Conservation (phyloP, 2,329 filamentous ascomycete species). For the Aspergillus brasiliensis region DNA sequence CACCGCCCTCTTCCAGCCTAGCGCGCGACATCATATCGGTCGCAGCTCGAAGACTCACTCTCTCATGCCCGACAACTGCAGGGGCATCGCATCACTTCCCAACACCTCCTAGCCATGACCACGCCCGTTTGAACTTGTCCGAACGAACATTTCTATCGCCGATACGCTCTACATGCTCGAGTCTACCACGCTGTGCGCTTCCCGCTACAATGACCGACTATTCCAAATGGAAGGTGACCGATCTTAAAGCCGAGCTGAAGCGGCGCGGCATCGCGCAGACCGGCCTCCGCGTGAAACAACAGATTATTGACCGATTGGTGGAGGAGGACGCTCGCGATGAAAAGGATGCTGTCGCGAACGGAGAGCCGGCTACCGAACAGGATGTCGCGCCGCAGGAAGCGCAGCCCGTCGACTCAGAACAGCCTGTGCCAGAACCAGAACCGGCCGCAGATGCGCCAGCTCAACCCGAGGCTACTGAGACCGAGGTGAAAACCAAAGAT, state of each 20-base stretch:
- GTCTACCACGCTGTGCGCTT: slow-evolving; percentile 7
- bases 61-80: slow-evolving; percentile 14
- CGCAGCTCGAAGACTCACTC: neutral
- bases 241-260: slow-evolving; percentile 75
- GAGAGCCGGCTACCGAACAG: slow-evolving; percentile 21
- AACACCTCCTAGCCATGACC: slow-evolving; percentile 16
- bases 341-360: slow-evolving; percentile 30
- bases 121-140: slow-evolving; percentile 4
- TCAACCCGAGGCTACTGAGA: slow-evolving; percentile 18
- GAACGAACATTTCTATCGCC: neutral
- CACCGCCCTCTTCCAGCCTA: slow-evolving; percentile 11
- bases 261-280: slow-evolving; percentile 67
- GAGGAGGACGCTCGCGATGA: slow-evolving; percentile 41
- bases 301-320: slow-evolving; percentile 65
- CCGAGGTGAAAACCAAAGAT: slow-evolving; percentile 6
- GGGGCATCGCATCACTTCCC: slow-evolving; percentile 16
- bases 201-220: slow-evolving; percentile 53
- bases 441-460: slow-evolving; percentile 11
- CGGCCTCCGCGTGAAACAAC: slow-evolving; percentile 69
- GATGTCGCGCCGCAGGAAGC: slow-evolving; percentile 18
- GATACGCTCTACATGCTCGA: slow-evolving; percentile 6
- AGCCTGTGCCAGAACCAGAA: slow-evolving; percentile 9
- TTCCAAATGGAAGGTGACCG: slow-evolving; percentile 68
- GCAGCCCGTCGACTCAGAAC: slow-evolving; percentile 13
- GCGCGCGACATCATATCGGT: slow-evolving; percentile 20